Evolutionary conservation across 75 land plant species (phyloP).

Genomic region (Picea sitchensis): DNA sequence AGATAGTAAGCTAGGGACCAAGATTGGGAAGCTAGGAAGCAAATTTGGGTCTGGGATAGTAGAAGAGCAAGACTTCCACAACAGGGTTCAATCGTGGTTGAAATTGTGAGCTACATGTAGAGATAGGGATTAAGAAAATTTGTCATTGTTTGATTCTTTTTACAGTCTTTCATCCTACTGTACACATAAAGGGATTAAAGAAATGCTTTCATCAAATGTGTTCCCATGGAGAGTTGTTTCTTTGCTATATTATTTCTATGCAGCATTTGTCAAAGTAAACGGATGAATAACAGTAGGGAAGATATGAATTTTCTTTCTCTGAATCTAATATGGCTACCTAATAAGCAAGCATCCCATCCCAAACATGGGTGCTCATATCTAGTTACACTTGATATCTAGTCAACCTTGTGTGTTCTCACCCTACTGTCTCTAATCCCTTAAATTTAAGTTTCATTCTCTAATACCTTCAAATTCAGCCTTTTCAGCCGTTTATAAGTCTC

Average conservation of each 20-base stretch:
- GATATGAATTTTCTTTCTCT: no score
- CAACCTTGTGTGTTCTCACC: no score
- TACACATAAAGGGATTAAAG: conserved; percentile 3
- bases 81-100: conserved; percentile 10
- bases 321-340: no score
- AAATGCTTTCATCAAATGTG: not conserved
- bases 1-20: conserved; percentile 5
- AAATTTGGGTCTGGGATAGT: not conserved
- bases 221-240: not conserved
- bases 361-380: no score
- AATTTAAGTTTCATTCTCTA: not conserved
- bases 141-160: conserved; percentile 14
- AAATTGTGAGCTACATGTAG: conserved; percentile 1
- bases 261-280: not conserved
- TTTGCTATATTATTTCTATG: conserved; percentile 4
- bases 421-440: not conserved
- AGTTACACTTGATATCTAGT: no score
- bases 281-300: not conserved
- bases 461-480: not conserved
- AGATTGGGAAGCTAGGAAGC: conserved; percentile 3
- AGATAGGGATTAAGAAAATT: not conserved
- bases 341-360: no score
- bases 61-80: not conserved
- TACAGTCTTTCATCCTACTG: conserved; percentile 9
- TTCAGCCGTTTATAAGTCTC: not conserved